phyloP scores from a whole-genome alignment of 2,329 filamentous ascomycete species.

The Ascochyta viciae-villosae region DNA sequence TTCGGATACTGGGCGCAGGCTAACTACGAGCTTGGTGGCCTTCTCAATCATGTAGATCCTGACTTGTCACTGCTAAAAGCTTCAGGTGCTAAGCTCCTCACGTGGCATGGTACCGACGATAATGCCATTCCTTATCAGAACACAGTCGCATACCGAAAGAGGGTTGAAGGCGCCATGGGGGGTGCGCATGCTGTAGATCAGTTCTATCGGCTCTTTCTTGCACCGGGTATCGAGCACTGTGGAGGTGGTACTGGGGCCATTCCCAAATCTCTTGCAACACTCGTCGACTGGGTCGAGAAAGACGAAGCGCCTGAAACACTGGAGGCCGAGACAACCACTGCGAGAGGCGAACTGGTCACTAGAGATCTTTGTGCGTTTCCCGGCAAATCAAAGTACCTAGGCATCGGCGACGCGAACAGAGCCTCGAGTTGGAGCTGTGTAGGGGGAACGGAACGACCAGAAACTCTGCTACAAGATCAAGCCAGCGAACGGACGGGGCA shows the following conservation, averaged over 20 bases:
- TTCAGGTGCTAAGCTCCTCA: conserved; percentile 37
- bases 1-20: conserved; percentile 28
- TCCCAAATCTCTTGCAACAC: conserved; percentile 25
- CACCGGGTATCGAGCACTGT: conserved; percentile 39
- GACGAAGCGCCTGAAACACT: conserved; percentile 33
- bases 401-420: conserved; percentile 23
- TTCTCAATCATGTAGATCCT: conserved; percentile 32
- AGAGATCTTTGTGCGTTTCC: conserved; percentile 32
- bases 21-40: conserved; percentile 28
- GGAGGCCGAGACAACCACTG: conserved; percentile 25
- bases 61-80: conserved; percentile 32
- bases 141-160: conserved; percentile 32
- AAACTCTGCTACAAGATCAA: conserved; percentile 7
- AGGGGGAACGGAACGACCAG: conserved; percentile 27
- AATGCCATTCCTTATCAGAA: conserved; percentile 35
- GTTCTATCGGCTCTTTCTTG: conserved; percentile 43
- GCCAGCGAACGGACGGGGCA: conserved; percentile 18
- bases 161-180: conserved; percentile 35
- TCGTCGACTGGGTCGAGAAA: conserved; percentile 42
- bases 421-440: conserved; percentile 33
- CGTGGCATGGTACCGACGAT: conserved; percentile 40
- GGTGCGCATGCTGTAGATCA: conserved; percentile 32
- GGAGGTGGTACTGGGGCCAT: conserved; percentile 26
- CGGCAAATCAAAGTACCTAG: conserved; percentile 25
- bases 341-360: conserved; percentile 26